These are phyloP conservation scores for Komagataella pastoris DNA, from an alignment of 805 yeast species.

Conservation along the genomic window DNA sequence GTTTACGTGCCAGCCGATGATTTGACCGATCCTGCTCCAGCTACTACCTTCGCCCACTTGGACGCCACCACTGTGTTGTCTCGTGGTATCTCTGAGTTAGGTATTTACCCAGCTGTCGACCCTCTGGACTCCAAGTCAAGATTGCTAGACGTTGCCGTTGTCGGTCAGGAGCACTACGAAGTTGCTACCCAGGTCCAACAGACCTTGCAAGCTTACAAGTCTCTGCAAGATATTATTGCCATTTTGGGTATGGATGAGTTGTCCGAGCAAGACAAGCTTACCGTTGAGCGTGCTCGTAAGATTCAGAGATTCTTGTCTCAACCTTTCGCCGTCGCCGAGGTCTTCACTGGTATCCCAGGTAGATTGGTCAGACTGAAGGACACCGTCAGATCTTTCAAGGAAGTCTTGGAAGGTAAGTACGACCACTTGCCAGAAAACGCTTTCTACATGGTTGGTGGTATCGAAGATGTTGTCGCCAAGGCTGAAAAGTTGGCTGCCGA, in stretches of 20 bases:
- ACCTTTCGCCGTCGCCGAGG: constrained; percentile 99
- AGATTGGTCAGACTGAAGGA: constrained; percentile 94
- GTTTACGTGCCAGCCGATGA: constrained; percentile 99
- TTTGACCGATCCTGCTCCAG: constrained; percentile 99
- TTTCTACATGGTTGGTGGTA: constrained; percentile 99
- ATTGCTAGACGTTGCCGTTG: constrained; percentile 92
- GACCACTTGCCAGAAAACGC: constrained; percentile 98
- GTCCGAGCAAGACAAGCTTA: constrained; percentile 95
- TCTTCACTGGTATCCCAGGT: constrained; percentile 99
- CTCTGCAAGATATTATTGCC: constrained; percentile 99
- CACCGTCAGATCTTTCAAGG: constrained; percentile 90
- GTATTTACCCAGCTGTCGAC: constrained; percentile 99
- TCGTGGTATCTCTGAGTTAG: constrained; percentile 98
- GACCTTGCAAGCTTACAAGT: constrained; percentile 98
- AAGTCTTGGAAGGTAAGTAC: constrained; percentile 95
- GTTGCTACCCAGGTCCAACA: constrained; percentile 93
- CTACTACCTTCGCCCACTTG: constrained; percentile 99
- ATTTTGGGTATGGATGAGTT: constrained; percentile 99
- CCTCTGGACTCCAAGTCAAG: constrained; percentile 99
- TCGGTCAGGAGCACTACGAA: constrained; percentile 97
- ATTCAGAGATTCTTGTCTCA: constrained; percentile 99
- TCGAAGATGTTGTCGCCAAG: constrained; percentile 96
- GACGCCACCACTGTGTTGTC: constrained; percentile 99
- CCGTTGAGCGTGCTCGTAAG: constrained; percentile 99
- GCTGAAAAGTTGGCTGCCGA: constrained; percentile 98